Percentiles rank a stretch among this genome's conserved stretches.
phyloP scores from a whole-genome alignment of 2,329 filamentous ascomycete species.

The Fusarium papillatum region DNA sequence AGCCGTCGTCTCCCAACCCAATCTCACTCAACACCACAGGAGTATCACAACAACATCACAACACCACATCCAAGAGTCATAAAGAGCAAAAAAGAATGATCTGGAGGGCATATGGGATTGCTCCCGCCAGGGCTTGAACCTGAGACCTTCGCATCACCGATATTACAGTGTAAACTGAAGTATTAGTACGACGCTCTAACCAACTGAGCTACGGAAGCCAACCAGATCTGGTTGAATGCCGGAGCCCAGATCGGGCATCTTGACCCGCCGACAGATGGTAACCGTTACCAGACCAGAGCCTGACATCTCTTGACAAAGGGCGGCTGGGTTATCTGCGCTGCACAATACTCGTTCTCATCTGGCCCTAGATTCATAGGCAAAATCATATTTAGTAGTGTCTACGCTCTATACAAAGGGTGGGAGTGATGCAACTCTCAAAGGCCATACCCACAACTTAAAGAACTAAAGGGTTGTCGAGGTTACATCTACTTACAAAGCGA shows the following conservation, averaged over 20 bases:
- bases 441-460: neutral
- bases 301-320: neutral
- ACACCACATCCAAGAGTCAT: neutral
- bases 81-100: conserved; percentile 34
- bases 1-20: neutral
- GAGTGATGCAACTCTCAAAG: neutral
- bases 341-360: neutral
- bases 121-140: conserved; percentile 50
- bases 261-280: too few species aligned
- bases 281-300: too few species aligned
- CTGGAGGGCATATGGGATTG: conserved; percentile 40
- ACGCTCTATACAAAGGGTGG: neutral
- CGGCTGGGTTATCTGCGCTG: neutral
- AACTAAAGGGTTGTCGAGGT: neutral
- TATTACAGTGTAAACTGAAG: conserved; percentile 22
- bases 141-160: conserved; percentile 47
- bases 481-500: neutral
- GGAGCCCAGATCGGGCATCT: neutral
- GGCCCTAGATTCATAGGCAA: too few species aligned
- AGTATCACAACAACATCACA: neutral
- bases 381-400: neutral
- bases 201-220: conserved; percentile 46
- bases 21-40: neutral
- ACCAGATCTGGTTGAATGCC: neutral
- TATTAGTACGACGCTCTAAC: conserved; percentile 52